Conservation (phyloP, 208 protist genomes). For the Trypanosoma grayi region DNA sequence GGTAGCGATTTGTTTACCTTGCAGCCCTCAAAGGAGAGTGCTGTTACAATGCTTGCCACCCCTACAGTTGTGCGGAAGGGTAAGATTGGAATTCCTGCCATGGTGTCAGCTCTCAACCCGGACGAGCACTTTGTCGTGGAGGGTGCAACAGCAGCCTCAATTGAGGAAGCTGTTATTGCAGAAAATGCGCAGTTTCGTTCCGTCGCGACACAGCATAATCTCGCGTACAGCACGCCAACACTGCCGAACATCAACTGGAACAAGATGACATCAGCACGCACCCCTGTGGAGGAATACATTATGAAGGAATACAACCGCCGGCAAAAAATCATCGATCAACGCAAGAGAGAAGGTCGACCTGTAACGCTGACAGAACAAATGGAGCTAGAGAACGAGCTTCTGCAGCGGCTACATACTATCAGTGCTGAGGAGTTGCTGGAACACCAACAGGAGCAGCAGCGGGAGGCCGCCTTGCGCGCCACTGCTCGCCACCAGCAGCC, state of each 20-base stretch:
- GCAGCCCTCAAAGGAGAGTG: slow-evolving; percentile 41
- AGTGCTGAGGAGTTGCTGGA: slow-evolving; percentile 55
- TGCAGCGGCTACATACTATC: slow-evolving; percentile 44
- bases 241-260: slow-evolving; percentile 73
- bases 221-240: slow-evolving; percentile 42
- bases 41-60: slow-evolving; percentile 58
- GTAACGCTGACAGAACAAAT: slow-evolving; percentile 86
- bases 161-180: slow-evolving; percentile 67
- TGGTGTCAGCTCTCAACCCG: slow-evolving; percentile 46
- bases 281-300: slow-evolving; percentile 72
- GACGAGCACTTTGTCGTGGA: slow-evolving; percentile 64
- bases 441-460: slow-evolving; percentile 46
- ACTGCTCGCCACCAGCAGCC: slow-evolving; percentile 24
- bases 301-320: slow-evolving; percentile 71
- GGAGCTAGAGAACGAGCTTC: slow-evolving; percentile 63
- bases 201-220: slow-evolving; percentile 35
- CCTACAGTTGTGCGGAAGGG: slow-evolving; percentile 40
- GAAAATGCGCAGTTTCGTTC: slow-evolving; percentile 46
- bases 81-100: slow-evolving; percentile 42
- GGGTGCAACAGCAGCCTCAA: slow-evolving; percentile 52
- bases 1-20: slow-evolving; percentile 67
- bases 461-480: slow-evolving; percentile 35
- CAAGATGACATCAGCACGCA: slow-evolving; percentile 41
- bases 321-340: slow-evolving; percentile 61
- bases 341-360: slow-evolving; percentile 62